Evolutionary conservation across 1,284 basidiomycete genomes (phyloP), one percentile per base, ranked within the genome.

Genomic region (Ceratobasidium sp.): DNA sequence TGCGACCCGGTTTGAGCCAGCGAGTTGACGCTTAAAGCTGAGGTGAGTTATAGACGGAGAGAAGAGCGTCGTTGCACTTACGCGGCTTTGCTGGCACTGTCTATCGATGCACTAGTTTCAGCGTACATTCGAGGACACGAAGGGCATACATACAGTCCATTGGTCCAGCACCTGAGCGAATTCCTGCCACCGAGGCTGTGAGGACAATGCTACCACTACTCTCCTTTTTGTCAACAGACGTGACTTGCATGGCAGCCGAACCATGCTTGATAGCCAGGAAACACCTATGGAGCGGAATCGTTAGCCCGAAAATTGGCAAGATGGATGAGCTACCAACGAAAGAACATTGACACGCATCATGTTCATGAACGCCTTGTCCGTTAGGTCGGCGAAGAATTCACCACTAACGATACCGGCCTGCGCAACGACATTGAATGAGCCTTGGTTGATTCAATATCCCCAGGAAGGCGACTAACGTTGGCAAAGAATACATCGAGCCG

Each of bases 401-500:
- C 23, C 44, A 14, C 16, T 46, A 9, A 38, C 66, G 25, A 73
- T 79, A 9, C 90, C 90, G 73, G 91, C 90, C 91, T 92, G 76
- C 33, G 28, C 46, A n/a, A 53, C 33, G 38, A 38, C 60, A 59
- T 77, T 9, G 9, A 8, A 70, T 77, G 54, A 38, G n/a, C n/a
- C n/a, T n/a, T n/a, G n/a, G n/a, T n/a, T n/a, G n/a, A n/a, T n/a
- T n/a, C n/a, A n/a, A n/a, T n/a, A n/a, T n/a, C 14, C 23, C 4
- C 6, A 54, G 58, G 2, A 18, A 25, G 40, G n/a, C 59, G 25
- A 76, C 86, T 76, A 77, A 93, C 94, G 78, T 98, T 97, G 46
- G 95, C 95, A 78, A 95, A 97, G 84, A 96, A 97, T 75, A 96
- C 89, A 77, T 98, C 96, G 18, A 97, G 83, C 59, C 88, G 86